Percentiles rank a stretch among this genome's conserved stretches.
Conservation (phyloP, 306 rosid genomes). For the Carpinus viminea region DNA sequence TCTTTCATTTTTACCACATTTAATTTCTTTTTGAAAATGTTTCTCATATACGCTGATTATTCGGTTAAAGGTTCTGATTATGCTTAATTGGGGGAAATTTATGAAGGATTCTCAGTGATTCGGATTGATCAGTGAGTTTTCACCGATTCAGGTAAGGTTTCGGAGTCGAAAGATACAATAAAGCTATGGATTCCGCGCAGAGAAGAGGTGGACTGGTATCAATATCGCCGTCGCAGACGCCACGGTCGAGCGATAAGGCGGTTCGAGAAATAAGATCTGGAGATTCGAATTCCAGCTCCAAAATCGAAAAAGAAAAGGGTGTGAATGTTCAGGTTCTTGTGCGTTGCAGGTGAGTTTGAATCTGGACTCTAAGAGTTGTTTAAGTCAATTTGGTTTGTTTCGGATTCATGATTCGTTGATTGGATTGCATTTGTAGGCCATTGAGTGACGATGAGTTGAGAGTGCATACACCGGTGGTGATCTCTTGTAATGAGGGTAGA, state of each 20-base stretch:
- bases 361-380: conserved; percentile 20
- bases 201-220: conserved; percentile 83
- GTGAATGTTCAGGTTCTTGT: conserved; percentile 97
- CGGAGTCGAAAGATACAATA: conserved; percentile 8
- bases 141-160: conserved; percentile 23
- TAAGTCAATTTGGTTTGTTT: conserved; percentile 22
- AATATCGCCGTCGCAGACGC: conserved; percentile 90
- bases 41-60: not conserved
- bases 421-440: conserved; percentile 63
- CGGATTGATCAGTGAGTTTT: conserved; percentile 8
- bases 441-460: conserved; percentile 87
- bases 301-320: conserved; percentile 88
- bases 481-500: conserved; percentile 79
- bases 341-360: conserved; percentile 81
- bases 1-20: not conserved
- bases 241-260: conserved; percentile 81
- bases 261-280: conserved; percentile 95
- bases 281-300: conserved; percentile 75
- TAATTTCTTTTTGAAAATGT: not conserved
- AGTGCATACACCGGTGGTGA: conserved; percentile 88
- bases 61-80: not conserved
- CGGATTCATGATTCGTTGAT: conserved; percentile 15
- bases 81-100: not conserved
- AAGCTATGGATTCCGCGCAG: conserved; percentile 63
- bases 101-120: conserved; percentile 9